Evolutionary conservation across 1,284 basidiomycete species (phyloP), one percentile per base, ranked within the genome.

Genomic region (Sphaerobolus stellatus): DNA sequence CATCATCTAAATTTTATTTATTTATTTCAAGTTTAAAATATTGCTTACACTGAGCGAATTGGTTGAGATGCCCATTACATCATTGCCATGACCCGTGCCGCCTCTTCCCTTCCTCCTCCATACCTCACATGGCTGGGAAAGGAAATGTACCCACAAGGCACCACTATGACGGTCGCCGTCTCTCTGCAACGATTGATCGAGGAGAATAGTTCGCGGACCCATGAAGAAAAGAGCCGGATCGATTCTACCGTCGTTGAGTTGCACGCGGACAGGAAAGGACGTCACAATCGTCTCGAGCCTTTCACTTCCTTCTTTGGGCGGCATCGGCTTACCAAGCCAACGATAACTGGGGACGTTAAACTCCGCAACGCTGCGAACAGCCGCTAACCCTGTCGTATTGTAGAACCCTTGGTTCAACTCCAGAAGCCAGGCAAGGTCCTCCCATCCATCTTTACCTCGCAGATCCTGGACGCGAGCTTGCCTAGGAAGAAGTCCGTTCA

Each of bases 361-460:
- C 3, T 61, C 56, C 2, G 54, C 40, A 14, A 64, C 36, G 24
- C 54, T 48, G 33, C 63, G 65, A 0, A 61, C 50, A 6, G 65
- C 61, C 24, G 64, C 64, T 6, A 66, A 58, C 41, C 56, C 51
- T 1, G 64, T 59, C 4, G 62, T 49, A 41, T 66, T 66, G 47
- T 65, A 66, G 44, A 64, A 66, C 7, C 64, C 65, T 50, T 66
- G 64, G 46, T 66, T 66, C 4, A 66, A 47, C 49, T 66, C 65
- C 20, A 66, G 52, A 22, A 66, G 43, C 65, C 64, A 65, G 18
- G 62, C 61, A 16, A 66, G 54, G 48, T 66, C 65, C 7, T 44
- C 60, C 65, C 65, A 66, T 1, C 65, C 65, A 54, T 62, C 55
- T 22, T 56, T 48, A 3, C 61, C 61, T 7, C 25, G 38, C 36